These are phyloP conservation scores for Mallotus nudiflorus DNA, from an alignment of 345 rosid genomes.

Conservation along the genomic window DNA sequence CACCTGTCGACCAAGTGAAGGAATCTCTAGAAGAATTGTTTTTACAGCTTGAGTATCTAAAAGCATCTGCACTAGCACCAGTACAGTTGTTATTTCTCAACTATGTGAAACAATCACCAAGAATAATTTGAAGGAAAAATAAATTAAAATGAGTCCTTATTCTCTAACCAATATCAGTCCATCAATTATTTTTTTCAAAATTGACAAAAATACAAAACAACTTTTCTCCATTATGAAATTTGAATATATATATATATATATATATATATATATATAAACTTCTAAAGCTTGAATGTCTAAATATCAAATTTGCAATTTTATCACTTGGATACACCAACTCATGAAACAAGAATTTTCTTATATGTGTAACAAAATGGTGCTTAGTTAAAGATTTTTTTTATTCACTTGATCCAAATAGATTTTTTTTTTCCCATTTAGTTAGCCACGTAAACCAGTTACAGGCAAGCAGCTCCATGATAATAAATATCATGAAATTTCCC, in stretches of 20 bases:
- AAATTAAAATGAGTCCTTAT: neutral
- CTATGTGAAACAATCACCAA: conserved; percentile 1
- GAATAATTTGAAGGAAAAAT: neutral
- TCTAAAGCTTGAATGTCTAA: neutral
- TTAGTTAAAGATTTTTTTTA: no score
- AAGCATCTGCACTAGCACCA: conserved; percentile 66
- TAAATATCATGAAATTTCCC: neutral
- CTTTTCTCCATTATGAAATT: neutral
- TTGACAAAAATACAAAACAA: neutral
- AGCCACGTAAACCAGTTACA: neutral
- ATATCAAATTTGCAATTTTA: neutral
- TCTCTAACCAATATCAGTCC: no score
- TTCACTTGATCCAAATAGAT: no score
- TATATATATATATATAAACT: no score
- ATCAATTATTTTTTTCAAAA: neutral
- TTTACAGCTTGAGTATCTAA: conserved; percentile 97
- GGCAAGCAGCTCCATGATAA: neutral
- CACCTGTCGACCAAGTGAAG: conserved; percentile 95
- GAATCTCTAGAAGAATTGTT: conserved; percentile 92
- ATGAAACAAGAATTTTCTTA: neutral
- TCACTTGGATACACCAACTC: neutral
- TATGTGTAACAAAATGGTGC: neutral
- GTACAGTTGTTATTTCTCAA: conserved; percentile 1
- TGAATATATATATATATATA: no score
- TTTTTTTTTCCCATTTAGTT: neutral